These are phyloP conservation scores for Paramyrothecium roridum DNA, from an alignment of 2,329 filamentous ascomycete species.

Conservation along the genomic window DNA sequence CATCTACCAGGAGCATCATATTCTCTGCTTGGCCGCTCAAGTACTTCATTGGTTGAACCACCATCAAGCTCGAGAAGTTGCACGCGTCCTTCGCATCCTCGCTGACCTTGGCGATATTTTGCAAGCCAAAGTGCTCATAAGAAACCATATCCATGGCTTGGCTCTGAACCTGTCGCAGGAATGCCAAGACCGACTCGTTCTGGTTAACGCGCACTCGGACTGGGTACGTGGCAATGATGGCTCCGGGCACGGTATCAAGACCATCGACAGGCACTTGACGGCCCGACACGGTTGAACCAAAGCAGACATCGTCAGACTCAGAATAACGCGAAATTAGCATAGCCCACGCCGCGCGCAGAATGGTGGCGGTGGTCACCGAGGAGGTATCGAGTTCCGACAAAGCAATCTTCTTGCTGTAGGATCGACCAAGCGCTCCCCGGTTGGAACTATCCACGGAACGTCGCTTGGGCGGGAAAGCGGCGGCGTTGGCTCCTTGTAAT, in stretches of 20 bases:
- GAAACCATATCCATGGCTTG: slow-evolving; percentile 14
- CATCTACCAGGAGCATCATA: slow-evolving; percentile 2
- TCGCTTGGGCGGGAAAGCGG: background rate
- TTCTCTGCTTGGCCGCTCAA: background rate
- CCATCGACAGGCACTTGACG: slow-evolving; percentile 5
- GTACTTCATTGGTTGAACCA: slow-evolving; percentile 16
- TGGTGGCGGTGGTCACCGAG: background rate
- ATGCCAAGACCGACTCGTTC: background rate
- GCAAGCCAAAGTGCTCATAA: slow-evolving; percentile 24
- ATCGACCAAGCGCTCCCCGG: background rate
- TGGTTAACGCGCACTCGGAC: slow-evolving; percentile 7
- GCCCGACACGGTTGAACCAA: slow-evolving; percentile 6
- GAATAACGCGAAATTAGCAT: background rate
- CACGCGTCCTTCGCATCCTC: slow-evolving; percentile 7
- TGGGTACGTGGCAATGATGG: slow-evolving; percentile 7
- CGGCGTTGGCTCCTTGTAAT: too few relatives aligned
- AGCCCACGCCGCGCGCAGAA: background rate
- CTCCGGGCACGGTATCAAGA: slow-evolving; percentile 2
- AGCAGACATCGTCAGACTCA: slow-evolving; percentile 1
- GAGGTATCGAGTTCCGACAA: background rate
- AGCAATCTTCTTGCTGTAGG: background rate
- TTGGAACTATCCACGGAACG: background rate
- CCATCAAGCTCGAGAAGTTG: slow-evolving; percentile 23
- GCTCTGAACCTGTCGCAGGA: slow-evolving; percentile 1
- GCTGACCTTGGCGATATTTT: slow-evolving; percentile 18